Evolutionary conservation across 2,329 filamentous ascomycete species (phyloP).

Genomic region (Apiospora sp.): DNA sequence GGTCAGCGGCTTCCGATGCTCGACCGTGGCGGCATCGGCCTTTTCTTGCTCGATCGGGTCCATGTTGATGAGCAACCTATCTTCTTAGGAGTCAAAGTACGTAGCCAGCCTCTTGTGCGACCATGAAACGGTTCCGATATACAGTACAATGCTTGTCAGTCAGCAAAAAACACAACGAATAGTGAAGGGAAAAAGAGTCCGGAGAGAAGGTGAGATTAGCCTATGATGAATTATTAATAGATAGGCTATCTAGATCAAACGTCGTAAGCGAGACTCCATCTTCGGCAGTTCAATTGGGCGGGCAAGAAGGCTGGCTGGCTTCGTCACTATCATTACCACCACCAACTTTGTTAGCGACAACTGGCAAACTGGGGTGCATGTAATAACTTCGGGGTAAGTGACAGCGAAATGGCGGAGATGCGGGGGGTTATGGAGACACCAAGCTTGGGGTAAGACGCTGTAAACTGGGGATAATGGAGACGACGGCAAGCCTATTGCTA

Average conservation of each 20-base stretch:
- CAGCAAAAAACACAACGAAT: not conserved
- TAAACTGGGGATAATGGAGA: conserved; percentile 4
- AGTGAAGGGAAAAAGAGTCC: not conserved
- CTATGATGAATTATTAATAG: not conserved
- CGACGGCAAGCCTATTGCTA: not conserved
- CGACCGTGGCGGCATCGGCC: not conserved
- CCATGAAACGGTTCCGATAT: not conserved
- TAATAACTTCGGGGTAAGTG: conserved; percentile 3
- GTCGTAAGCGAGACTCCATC: not conserved
- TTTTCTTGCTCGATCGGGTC: conserved; percentile 8
- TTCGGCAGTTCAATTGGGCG: not conserved
- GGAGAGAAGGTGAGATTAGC: not conserved
- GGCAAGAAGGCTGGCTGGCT: not conserved
- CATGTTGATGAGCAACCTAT: not conserved
- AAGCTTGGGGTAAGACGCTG: not conserved
- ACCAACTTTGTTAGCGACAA: not conserved
- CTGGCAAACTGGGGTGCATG: not conserved
- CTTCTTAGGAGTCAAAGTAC: not conserved
- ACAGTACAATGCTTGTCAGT: not conserved
- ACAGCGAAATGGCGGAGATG: conserved; percentile 12
- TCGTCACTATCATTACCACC: not conserved
- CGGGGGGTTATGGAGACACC: conserved; percentile 17
- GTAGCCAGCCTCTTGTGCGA: not conserved
- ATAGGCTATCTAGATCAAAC: not conserved
- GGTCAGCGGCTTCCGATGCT: not conserved